Evolutionary conservation across 225 moss, liverwort and hornwort species (phyloP).

Genomic region (Polytrichum formosum): DNA sequence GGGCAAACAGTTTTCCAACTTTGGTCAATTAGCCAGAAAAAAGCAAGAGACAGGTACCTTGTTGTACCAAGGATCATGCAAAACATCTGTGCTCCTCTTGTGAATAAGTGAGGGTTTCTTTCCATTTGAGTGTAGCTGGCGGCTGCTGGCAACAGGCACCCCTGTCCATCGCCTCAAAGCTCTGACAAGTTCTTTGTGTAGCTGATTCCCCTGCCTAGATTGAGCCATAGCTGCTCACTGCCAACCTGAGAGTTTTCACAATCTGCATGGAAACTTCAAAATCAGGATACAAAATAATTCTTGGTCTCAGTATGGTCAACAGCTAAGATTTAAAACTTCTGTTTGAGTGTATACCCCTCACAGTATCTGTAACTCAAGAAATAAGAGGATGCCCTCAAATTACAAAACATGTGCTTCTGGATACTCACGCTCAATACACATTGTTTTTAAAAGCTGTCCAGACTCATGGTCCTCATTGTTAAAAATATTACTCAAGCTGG

Average conservation of each 20-base stretch:
- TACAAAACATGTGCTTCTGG: no score
- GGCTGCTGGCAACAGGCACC: constrained; percentile 33
- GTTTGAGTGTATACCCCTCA: background rate
- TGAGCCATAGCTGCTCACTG: constrained; percentile 47
- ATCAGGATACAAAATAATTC: background rate
- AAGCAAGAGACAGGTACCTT: constrained; percentile 46
- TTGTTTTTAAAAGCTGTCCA: no score
- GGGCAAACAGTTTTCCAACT: background rate
- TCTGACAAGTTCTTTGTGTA: constrained; percentile 47
- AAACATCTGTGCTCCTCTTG: constrained; percentile 89
- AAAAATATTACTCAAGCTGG: no score
- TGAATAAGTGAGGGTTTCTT: constrained; percentile 71
- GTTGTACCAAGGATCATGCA: constrained; percentile 98
- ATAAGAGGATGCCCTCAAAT: no score
- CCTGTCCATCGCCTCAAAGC: constrained; percentile 53
- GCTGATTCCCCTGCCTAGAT: constrained; percentile 35
- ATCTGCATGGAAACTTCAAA: background rate
- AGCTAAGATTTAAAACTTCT: no score
- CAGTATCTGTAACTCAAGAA: background rate
- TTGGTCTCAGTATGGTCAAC: background rate
- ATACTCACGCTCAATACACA: no score
- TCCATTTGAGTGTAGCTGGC: constrained; percentile 30
- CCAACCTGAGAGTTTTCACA: background rate
- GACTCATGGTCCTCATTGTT: no score
- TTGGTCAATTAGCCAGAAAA: constrained; percentile 6